Base-by-base conservation (phyloP, 2,329 filamentous ascomycete species). In the Alternaria rosae region DNA sequence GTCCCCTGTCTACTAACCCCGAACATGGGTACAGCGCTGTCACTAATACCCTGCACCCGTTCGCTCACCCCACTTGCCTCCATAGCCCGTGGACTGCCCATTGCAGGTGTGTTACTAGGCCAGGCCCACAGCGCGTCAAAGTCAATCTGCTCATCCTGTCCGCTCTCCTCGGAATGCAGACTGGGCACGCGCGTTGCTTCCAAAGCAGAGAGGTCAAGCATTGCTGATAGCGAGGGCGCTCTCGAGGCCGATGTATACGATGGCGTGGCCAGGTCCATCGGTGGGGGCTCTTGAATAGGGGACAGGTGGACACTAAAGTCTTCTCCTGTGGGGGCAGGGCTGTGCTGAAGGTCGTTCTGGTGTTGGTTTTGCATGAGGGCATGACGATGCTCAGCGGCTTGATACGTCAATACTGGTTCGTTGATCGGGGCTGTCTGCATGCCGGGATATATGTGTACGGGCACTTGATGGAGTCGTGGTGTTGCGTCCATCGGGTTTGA, bases 111-210 rank as follows among this genome's bases (percentile, higher is more conserved):
- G 30, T 75, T 75, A 51, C 68, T 76, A 23, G 78, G 79, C 79
- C 79, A 81, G 6, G 73, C 74, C 79, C 79, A 82, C 25, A 82
- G 55, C 12, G 78, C 73, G 63, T 81, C 79, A 42, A 82, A 81
- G 21, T 82, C 79, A 54, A 82, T 79, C 20, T 79, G 73, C 51
- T 81, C 79, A 38, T 81, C 80, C 3, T 69, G 70, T 38, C 73
- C 71, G 25, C 72, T 76, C 15, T 77, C 75, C 26, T 79, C 78
- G 1, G 66, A 71, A 23, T 76, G 70, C 48, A 78, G 54, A 28
- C 70, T 76, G 1, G 76, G 78, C 8, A 76, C 73, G 0, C 73
- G 61, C 9, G 75, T 76, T 25, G 67, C 66, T 25, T 79, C 78
- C 8, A 80, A 68, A 3, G 71, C 74, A 8, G 76, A 79, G 6